phyloP scores from a whole-genome alignment of 2,329 filamentous ascomycete genomes.

The Claviceps humidiphila region DNA sequence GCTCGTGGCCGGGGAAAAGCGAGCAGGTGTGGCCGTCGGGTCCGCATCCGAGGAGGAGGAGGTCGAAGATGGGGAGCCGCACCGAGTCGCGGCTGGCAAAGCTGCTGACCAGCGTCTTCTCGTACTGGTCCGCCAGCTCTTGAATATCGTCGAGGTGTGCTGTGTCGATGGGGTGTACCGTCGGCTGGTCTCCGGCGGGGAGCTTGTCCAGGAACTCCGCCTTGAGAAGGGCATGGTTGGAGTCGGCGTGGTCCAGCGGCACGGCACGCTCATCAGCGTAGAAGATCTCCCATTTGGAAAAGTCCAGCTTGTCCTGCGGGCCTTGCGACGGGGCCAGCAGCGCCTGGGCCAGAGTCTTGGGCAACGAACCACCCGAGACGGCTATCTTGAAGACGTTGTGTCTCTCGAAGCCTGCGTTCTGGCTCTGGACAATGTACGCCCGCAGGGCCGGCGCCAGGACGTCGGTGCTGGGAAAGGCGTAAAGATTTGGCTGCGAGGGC shows the following conservation, averaged over 20 bases:
- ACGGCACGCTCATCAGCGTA: slow-evolving; percentile 96
- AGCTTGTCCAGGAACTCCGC: slow-evolving; percentile 81
- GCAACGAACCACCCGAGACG: slow-evolving; percentile 87
- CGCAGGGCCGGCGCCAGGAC: slow-evolving; percentile 66
- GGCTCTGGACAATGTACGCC: slow-evolving; percentile 67
- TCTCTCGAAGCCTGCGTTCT: slow-evolving; percentile 65
- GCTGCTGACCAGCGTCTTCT: slow-evolving; percentile 68
- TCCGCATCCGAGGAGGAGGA: slow-evolving; percentile 84
- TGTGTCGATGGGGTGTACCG: slow-evolving; percentile 65
- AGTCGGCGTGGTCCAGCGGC: slow-evolving; percentile 80
- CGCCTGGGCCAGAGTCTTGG: slow-evolving; percentile 73
- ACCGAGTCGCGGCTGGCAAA: slow-evolving; percentile 92
- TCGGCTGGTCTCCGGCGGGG: slow-evolving; percentile 51
- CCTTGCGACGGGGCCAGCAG: slow-evolving; percentile 47
- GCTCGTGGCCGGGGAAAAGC: slow-evolving; percentile 78
- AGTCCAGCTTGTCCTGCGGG: slow-evolving; percentile 53
- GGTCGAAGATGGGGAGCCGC: slow-evolving; percentile 86
- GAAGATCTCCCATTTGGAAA: slow-evolving; percentile 92
- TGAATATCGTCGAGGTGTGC: slow-evolving; percentile 60
- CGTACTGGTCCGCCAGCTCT: slow-evolving; percentile 88
- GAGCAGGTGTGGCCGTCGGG: slow-evolving; percentile 97
- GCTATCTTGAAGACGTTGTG: slow-evolving; percentile 82
- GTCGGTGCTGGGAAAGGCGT: slow-evolving; percentile 59
- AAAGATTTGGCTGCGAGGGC: slow-evolving; percentile 54
- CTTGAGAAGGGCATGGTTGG: slow-evolving; percentile 85